Evolutionary conservation across 148 eudicot species (phyloP).

Genomic region (Amaranthus hypochondriacus): DNA sequence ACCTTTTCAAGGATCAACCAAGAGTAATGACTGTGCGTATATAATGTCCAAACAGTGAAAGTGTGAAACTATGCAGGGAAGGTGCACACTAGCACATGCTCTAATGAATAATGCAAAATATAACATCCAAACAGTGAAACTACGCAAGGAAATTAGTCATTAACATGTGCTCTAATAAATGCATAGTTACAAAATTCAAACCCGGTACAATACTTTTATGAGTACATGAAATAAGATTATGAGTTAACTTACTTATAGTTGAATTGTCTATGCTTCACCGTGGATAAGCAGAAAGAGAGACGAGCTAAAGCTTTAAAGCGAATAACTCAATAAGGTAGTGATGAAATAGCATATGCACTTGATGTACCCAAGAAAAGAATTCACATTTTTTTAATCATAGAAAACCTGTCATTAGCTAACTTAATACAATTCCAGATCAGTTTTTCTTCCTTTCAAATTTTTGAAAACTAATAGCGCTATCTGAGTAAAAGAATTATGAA

Average conservation of each 20-base stretch:
- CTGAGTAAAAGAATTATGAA: too few relatives aligned
- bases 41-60: not conserved
- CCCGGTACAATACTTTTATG: too few relatives aligned
- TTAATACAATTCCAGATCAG: not conserved
- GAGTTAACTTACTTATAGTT: too few relatives aligned
- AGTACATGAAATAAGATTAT: too few relatives aligned
- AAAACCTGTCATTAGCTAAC: not conserved
- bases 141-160: not conserved
- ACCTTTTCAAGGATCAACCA: not conserved
- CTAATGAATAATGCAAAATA: not conserved
- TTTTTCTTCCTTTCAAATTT: not conserved
- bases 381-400: not conserved
- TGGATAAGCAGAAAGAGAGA: too few relatives aligned
- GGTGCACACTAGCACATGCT: too few relatives aligned
- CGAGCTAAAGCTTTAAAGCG: too few relatives aligned
- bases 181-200: too few relatives aligned
- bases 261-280: too few relatives aligned
- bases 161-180: too few relatives aligned
- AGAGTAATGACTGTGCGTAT: not conserved
- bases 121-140: not conserved
- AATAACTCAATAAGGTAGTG: too few relatives aligned
- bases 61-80: not conserved
- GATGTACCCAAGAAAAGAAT: not conserved
- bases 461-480: not conserved
- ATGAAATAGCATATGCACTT: not conserved